Percentiles rank a stretch among this genome's conserved stretches.
Evolutionary conservation across 768 basidiomycete genomes (phyloP).

Genomic region (Kwoniella sp.): DNA sequence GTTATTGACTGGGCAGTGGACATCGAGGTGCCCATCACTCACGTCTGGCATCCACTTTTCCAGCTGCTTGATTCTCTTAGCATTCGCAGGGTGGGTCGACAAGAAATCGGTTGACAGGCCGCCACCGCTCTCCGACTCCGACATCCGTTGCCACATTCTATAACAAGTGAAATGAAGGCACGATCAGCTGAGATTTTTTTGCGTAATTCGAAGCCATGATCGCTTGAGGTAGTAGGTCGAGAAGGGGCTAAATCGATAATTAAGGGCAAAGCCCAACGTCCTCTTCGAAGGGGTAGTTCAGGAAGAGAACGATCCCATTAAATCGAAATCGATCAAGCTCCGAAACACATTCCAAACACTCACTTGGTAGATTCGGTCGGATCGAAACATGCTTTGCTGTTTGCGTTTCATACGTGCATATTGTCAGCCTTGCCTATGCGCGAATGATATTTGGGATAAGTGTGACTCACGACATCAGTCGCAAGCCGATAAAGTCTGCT

Average conservation of each 20-base stretch:
- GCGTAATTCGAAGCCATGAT: too few relatives aligned
- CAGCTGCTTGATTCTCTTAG: constrained; percentile 65
- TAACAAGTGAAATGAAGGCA: background rate
- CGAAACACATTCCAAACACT: too few relatives aligned
- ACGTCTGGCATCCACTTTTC: constrained; percentile 53
- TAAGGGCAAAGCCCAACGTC: background rate
- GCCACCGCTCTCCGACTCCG: constrained; percentile 60
- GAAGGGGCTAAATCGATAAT: too few relatives aligned
- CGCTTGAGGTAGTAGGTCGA: too few relatives aligned
- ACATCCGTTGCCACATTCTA: constrained; percentile 75
- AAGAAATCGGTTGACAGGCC: constrained; percentile 64
- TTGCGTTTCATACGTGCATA: too few relatives aligned
- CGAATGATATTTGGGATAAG: too few relatives aligned
- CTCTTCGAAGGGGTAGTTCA: background rate
- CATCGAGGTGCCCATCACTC: constrained; percentile 3
- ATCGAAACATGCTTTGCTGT: constrained; percentile 76
- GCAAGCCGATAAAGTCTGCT: constrained; percentile 85
- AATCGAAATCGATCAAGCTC: too few relatives aligned
- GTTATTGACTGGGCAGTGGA: background rate
- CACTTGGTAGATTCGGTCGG: constrained; percentile 75
- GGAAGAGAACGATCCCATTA: background rate
- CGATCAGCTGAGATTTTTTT: background rate
- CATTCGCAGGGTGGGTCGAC: constrained; percentile 76
- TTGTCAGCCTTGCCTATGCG: background rate
- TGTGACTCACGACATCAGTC: constrained; percentile 65